Evolutionary conservation across 805 yeast species (phyloP), one percentile per base, ranked within the genome.

Genomic region (Suhomyces vadensis): DNA sequence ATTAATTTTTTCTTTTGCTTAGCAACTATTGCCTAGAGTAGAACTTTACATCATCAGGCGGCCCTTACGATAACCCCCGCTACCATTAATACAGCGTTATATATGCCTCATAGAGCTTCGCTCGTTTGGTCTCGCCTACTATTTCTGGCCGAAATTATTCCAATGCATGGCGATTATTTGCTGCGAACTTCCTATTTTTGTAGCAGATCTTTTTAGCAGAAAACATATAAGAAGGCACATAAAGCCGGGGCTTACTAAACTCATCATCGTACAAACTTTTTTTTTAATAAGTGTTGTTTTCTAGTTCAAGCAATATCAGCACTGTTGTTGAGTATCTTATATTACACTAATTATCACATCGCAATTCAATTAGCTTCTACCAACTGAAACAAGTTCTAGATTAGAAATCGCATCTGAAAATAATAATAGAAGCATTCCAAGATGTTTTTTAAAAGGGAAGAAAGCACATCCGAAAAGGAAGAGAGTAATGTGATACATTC

Each of bases 211-310:
- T 1, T 14, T 5, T 27, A 13, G 17, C 9, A n/a, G 16, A 16
- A 13, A 29, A 14, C 33, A 29, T 29, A 29, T 29, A 29, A 29
- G 33, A 29, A 29, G 31, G 19, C n/a, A n/a, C n/a, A n/a, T n/a
- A n/a, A n/a, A n/a, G n/a, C n/a, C n/a, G n/a, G n/a, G n/a, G n/a
- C n/a, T n/a, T n/a, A n/a, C n/a, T n/a, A n/a, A n/a, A n/a, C n/a
- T n/a, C n/a, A n/a, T n/a, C n/a, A n/a, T n/a, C n/a, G n/a, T n/a
- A n/a, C n/a, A n/a, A n/a, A n/a, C n/a, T n/a, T n/a, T n/a, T n/a
- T n/a, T n/a, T n/a, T n/a, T n/a, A n/a, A n/a, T n/a, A n/a, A n/a
- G n/a, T n/a, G n/a, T n/a, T n/a, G n/a, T n/a, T n/a, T n/a, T n/a
- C n/a, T n/a, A n/a, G n/a, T n/a, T n/a, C n/a, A n/a, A n/a, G n/a